Evolutionary conservation across 108 stramenopile genomes (phyloP).

Genomic region (Skeletonema grethae): DNA sequence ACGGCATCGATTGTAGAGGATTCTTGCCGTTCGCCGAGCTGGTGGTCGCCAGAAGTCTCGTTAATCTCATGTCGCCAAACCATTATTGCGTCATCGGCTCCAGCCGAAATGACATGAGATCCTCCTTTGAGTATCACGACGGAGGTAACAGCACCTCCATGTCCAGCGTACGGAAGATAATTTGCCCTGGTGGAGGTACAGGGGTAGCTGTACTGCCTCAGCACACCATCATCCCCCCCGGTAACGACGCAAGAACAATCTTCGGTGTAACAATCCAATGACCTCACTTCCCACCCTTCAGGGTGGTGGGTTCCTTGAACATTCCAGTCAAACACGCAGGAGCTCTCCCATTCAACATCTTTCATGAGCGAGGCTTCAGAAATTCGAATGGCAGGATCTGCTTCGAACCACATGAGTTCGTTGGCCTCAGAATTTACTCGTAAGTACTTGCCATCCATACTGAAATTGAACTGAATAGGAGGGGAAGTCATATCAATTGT

Average conservation of each 20-base stretch:
- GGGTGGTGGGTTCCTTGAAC: conserved; percentile 57
- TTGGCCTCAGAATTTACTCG: conserved; percentile 54
- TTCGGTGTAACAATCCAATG: conserved; percentile 25
- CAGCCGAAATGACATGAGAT: conserved; percentile 46
- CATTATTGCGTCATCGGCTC: conserved; percentile 56
- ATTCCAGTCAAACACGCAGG: conserved; percentile 56
- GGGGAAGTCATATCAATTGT: conserved; percentile 49
- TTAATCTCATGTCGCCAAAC: conserved; percentile 65
- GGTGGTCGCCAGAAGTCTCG: neutral
- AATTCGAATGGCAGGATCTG: conserved; percentile 56
- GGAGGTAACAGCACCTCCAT: conserved; percentile 41
- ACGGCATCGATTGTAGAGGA: neutral
- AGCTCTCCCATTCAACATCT: conserved; percentile 69
- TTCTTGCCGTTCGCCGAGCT: neutral
- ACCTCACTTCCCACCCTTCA: conserved; percentile 19
- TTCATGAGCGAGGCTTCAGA: conserved; percentile 47
- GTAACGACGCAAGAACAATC: conserved; percentile 33
- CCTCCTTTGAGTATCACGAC: conserved; percentile 53
- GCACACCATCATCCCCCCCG: conserved; percentile 53
- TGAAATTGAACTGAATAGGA: conserved; percentile 64
- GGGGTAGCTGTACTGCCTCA: conserved; percentile 56
- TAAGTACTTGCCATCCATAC: conserved; percentile 54
- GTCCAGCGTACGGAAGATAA: conserved; percentile 45
- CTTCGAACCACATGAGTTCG: conserved; percentile 68
- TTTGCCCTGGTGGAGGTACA: conserved; percentile 29